Conservation (phyloP, 805 yeast genomes). For the Metschnikowia shivogae region DNA sequence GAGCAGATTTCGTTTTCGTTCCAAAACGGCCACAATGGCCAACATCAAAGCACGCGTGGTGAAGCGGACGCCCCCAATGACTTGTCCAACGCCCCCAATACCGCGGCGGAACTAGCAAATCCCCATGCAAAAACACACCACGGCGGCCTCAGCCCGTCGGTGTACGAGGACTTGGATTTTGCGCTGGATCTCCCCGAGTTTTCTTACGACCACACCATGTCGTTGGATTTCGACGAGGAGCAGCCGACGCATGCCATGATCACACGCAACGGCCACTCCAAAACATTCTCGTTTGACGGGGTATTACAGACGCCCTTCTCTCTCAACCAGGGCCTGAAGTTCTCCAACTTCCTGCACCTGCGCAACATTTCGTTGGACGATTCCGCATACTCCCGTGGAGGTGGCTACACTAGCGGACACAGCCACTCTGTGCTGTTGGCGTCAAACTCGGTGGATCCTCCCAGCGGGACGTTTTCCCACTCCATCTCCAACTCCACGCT, state of each 20-base stretch:
- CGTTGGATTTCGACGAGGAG: conserved; percentile 9
- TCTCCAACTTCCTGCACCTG: conserved; percentile 15
- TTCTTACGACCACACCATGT: conserved; percentile 9
- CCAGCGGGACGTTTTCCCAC: conserved; percentile 15
- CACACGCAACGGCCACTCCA: conserved; percentile 16
- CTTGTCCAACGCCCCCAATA: background rate
- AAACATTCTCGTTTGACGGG: conserved; percentile 18
- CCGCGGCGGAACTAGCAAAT: background rate
- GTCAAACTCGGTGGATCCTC: conserved; percentile 16
- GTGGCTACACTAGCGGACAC: conserved; percentile 6
- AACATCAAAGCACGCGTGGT: background rate
- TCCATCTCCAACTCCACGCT: conserved; percentile 18
- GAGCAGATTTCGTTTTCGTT: background rate
- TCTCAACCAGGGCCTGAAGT: conserved; percentile 16
- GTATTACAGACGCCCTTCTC: conserved; percentile 23
- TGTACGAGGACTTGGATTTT: conserved; percentile 16
- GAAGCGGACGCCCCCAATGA: background rate
- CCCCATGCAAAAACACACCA: background rate
- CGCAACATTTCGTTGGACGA: conserved; percentile 19
- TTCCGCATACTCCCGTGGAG: background rate
- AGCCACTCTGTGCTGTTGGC: conserved; percentile 10
- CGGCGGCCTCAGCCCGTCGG: conserved; percentile 10
- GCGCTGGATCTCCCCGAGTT: conserved; percentile 17
- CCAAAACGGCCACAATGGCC: background rate
- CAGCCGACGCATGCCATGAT: conserved; percentile 1